A percentile compares a stretch with the other conserved stretches of the same genome.
These are phyloP conservation scores for Leucocoprinus birnbaumii DNA, from an alignment of 768 basidiomycete species.

Conservation along the genomic window DNA sequence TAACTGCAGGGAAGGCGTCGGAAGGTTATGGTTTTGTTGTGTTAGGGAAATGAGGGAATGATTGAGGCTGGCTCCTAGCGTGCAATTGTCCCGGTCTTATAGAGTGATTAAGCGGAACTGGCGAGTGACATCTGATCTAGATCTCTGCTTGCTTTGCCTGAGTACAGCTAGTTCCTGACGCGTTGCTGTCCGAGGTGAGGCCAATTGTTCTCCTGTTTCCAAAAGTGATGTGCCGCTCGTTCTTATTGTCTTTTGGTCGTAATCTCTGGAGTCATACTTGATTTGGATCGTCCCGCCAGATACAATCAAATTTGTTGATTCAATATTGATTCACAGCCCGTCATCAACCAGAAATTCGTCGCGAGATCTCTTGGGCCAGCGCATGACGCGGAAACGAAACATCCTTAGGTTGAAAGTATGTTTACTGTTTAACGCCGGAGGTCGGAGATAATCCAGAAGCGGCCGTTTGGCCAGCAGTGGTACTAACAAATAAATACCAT, in stretches of 20 bases:
- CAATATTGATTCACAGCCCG: neutral
- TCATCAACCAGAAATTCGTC: neutral
- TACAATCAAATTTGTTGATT: constrained; percentile 10
- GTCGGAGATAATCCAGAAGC: neutral
- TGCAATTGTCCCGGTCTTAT: constrained; percentile 13
- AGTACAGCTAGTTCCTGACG: constrained; percentile 6
- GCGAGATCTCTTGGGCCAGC: neutral
- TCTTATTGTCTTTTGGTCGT: constrained; percentile 14
- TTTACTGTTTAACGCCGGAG: neutral
- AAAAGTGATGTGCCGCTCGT: constrained; percentile 14
- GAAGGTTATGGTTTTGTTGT: constrained; percentile 9
- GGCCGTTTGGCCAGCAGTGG: neutral
- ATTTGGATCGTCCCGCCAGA: constrained; percentile 9
- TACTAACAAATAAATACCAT: constrained; percentile 1
- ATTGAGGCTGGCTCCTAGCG: neutral
- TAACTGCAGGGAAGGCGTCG: neutral
- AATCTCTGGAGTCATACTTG: constrained; percentile 7
- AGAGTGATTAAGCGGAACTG: neutral
- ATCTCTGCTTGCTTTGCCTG: neutral
- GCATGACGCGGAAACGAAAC: neutral
- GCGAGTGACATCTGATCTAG: constrained; percentile 9
- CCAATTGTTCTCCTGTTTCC: constrained; percentile 16
- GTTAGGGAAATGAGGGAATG: neutral
- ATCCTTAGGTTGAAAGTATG: neutral
- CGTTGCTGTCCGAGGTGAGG: constrained; percentile 9